A percentile compares a stretch with the other conserved stretches of the same genome.
These are phyloP conservation scores for Taphrina wiesneri DNA, from an alignment of 1,139 yeast species.

Conservation along the genomic window DNA sequence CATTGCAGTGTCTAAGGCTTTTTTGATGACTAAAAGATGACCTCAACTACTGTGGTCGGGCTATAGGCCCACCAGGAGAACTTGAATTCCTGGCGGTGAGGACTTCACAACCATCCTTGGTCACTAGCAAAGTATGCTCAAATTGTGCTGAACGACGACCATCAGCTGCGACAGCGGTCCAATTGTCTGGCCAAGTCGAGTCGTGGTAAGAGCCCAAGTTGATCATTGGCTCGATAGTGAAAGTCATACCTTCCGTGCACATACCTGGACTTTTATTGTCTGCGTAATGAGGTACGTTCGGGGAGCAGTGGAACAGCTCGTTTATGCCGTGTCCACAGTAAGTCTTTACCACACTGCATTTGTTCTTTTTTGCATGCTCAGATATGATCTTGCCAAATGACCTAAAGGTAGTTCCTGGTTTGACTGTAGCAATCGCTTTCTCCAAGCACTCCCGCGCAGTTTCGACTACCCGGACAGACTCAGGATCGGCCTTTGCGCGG, in stretches of 20 bases:
- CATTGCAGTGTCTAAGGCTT: too few species aligned
- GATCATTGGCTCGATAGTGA: conserved; percentile 98
- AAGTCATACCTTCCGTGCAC: conserved; percentile 94
- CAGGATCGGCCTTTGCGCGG: conserved; percentile 71
- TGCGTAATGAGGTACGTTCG: conserved; percentile 90
- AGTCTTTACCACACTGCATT: conserved; percentile 82
- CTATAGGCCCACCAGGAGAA: conserved; percentile 85
- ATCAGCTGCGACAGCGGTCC: conserved; percentile 92
- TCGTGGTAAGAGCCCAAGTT: conserved; percentile 84
- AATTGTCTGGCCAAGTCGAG: conserved; percentile 92
- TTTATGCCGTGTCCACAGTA: conserved; percentile 96
- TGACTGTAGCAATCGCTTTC: conserved; percentile 75
- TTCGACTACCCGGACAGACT: conserved; percentile 82
- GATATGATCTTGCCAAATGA: conserved; percentile 87
- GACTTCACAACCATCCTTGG: conserved; percentile 91
- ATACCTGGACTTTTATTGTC: conserved; percentile 91
- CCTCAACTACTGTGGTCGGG: background rate
- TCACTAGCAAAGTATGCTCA: conserved; percentile 84
- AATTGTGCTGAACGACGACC: conserved; percentile 92
- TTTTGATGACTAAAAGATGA: background rate
- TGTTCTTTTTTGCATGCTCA: conserved; percentile 74
- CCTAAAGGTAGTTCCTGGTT: conserved; percentile 90
- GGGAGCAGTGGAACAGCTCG: conserved; percentile 83
- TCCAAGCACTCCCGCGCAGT: conserved; percentile 90
- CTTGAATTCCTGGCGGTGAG: conserved; percentile 74